Percentiles rank a stretch among this genome's conserved stretches.
Evolutionary conservation across 129 eudicot genomes (phyloP).

Genomic region (Lactuca sativa): DNA sequence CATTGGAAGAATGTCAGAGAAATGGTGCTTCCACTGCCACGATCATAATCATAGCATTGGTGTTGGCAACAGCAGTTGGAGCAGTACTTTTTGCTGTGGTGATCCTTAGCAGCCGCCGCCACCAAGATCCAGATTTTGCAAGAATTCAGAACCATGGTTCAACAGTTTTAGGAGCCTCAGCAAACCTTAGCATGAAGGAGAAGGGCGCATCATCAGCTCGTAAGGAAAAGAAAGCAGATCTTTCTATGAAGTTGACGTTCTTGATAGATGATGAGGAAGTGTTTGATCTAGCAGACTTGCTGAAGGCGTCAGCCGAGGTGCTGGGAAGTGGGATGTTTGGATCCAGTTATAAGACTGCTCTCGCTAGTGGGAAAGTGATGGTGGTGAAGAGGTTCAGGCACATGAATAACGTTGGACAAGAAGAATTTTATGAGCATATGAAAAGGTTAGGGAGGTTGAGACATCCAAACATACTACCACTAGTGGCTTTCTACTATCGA

Average conservation of each 20-base stretch:
- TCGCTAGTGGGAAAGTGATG: slow-evolving; percentile 47
- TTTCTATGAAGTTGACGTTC: slow-evolving; percentile 53
- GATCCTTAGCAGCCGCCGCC: slow-evolving; percentile 37
- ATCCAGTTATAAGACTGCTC: slow-evolving; percentile 68
- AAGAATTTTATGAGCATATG: slow-evolving; percentile 88
- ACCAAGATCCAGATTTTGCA: slow-evolving; percentile 26
- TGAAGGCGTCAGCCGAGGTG: slow-evolving; percentile 79
- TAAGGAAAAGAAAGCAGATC: slow-evolving; percentile 27
- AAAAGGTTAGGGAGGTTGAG: slow-evolving; percentile 71
- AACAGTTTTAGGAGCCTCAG: slow-evolving; percentile 18
- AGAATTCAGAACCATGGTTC: slow-evolving; percentile 23
- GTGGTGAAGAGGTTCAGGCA: slow-evolving; percentile 89
- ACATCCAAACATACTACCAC: slow-evolving; percentile 61
- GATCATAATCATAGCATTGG: slow-evolving; percentile 35
- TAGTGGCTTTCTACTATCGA: slow-evolving; percentile 73
- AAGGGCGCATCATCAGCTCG: slow-evolving; percentile 30
- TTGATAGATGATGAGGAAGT: slow-evolving; percentile 50
- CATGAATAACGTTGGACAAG: slow-evolving; percentile 68
- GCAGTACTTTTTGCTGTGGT: slow-evolving; percentile 41
- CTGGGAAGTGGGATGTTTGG: slow-evolving; percentile 87
- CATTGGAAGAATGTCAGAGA: slow-evolving; percentile 48
- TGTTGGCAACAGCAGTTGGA: slow-evolving; percentile 40
- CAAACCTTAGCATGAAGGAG: slow-evolving; percentile 45
- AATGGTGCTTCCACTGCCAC: slow-evolving; percentile 31
- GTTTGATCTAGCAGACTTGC: slow-evolving; percentile 72